Evolutionary conservation across 495 filamentous ascomycete genomes (phyloP), one percentile per base, ranked within the genome.

Genomic region (Aeminium ludgeri): DNA sequence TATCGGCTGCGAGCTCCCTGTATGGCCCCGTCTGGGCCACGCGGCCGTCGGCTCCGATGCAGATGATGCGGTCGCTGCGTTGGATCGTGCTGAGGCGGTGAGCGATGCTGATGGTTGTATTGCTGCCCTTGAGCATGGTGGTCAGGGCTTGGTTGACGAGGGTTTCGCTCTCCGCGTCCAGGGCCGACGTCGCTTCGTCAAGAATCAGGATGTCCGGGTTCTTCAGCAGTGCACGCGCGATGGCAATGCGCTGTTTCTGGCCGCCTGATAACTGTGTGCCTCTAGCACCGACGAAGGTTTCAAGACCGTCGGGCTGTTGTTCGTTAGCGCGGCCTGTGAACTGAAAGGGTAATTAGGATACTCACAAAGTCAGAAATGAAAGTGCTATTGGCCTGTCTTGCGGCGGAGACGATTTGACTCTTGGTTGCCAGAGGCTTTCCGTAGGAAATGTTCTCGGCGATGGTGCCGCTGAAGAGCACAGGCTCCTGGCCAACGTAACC

Each of bases 81-180:
- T 95, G 94, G 65, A 99, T 96, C 1, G 89, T 99, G 7, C 80
- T 86, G 6, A 96, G 70, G 20, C 89, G 76, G 59, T 99, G 89
- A 0, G 89, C 89, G 49, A 99, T 96, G 36, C 79, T 85, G 57
- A 99, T 96, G 1, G 87, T 99, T 7, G 86, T 94, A 61, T 86
- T 87, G 54, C 81, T 78, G 18, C 84, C 82, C 38, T 72, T 67
- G 27, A 96, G 77, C 20, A 96, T 71, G 38, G 74, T 73, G 5
- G 72, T 69, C 13, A 99, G 69, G 1, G 89, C 89, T 48, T 78
- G 69, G 54, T 99, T 96, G 41, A 99, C 89, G 1, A 93, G 69
- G 1, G 89, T 95, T 60, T 99, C 89, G 2, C 80, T 86, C 57
- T 99, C 91, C n/a, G 89, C 91, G 55, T 97, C 89, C 10, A 97